These are phyloP conservation scores for Podospora didyma DNA, from an alignment of 495 filamentous ascomycete genomes.

Conservation along the genomic window DNA sequence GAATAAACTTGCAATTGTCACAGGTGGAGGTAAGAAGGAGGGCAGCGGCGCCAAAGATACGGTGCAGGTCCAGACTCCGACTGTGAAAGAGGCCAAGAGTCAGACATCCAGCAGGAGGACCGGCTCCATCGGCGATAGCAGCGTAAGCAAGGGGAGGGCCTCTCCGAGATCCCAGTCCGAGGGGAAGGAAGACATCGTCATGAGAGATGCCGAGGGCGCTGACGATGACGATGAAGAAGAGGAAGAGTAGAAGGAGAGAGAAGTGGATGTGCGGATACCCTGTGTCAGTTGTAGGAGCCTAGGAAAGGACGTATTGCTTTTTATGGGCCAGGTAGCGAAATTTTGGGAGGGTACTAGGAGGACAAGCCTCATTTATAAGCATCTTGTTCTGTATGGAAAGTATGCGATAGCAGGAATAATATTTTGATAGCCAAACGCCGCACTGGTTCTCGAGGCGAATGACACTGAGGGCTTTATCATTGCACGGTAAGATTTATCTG, in stretches of 20 bases:
- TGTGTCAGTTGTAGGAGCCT: neutral
- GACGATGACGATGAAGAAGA: neutral
- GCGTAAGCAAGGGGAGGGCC: slow-evolving; percentile 10
- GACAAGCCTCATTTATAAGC: too few species aligned
- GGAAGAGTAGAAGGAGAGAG: slow-evolving; percentile 2
- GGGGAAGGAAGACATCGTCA: slow-evolving; percentile 15
- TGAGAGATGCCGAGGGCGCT: slow-evolving; percentile 13
- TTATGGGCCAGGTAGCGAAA: neutral
- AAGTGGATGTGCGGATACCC: neutral
- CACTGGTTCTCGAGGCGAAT: too few species aligned
- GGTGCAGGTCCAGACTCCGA: slow-evolving; percentile 32
- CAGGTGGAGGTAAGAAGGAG: slow-evolving; percentile 6
- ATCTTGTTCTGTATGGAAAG: too few species aligned
- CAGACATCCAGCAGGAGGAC: slow-evolving; percentile 9
- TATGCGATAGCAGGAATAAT: too few species aligned
- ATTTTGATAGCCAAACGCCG: too few species aligned
- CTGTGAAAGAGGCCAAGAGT: slow-evolving; percentile 29
- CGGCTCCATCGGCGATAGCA: slow-evolving; percentile 5
- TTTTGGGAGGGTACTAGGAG: neutral
- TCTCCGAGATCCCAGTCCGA: slow-evolving; percentile 13
- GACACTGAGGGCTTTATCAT: too few species aligned
- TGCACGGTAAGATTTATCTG: too few species aligned
- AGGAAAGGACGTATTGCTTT: neutral
- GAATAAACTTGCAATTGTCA: slow-evolving; percentile 18
- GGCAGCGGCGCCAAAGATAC: slow-evolving; percentile 27